These are phyloP conservation scores for Amanita jacksonii DNA, from an alignment of 768 basidiomycete genomes.

Conservation along the genomic window DNA sequence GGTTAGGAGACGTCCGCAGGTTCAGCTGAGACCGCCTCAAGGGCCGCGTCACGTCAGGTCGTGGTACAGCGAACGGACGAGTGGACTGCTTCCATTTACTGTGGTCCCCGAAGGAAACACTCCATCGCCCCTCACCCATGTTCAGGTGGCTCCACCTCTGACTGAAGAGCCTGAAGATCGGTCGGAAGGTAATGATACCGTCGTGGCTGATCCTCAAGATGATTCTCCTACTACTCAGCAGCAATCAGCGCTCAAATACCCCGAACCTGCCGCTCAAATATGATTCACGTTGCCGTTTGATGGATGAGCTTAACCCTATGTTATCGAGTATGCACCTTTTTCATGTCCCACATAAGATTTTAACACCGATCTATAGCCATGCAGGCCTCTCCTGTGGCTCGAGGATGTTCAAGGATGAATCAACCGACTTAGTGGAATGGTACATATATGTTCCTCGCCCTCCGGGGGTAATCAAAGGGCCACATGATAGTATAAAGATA, in stretches of 20 bases:
- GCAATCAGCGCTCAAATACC: neutral
- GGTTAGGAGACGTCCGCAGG: conserved; percentile 11
- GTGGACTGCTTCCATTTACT: neutral
- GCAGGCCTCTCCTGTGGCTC: no score
- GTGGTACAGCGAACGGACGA: conserved; percentile 16
- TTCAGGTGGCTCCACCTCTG: neutral
- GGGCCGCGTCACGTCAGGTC: conserved; percentile 15
- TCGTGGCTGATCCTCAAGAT: neutral
- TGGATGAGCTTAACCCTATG: no score
- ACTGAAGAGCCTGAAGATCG: neutral
- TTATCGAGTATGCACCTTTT: no score
- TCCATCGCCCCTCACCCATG: neutral
- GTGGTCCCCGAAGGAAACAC: neutral
- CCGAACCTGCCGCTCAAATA: neutral
- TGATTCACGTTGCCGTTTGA: neutral
- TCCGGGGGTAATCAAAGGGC: neutral
- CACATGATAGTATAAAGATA: no score
- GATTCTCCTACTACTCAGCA: conserved; percentile 2
- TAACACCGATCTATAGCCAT: no score
- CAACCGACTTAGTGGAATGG: no score
- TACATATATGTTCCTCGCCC: no score
- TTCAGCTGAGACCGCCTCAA: conserved; percentile 8
- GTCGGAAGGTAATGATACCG: neutral
- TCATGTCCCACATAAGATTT: no score
- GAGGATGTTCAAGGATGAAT: no score